phyloP scores from a whole-genome alignment of 1,139 yeast genomes.

The Saccharomyces hybrid region DNA sequence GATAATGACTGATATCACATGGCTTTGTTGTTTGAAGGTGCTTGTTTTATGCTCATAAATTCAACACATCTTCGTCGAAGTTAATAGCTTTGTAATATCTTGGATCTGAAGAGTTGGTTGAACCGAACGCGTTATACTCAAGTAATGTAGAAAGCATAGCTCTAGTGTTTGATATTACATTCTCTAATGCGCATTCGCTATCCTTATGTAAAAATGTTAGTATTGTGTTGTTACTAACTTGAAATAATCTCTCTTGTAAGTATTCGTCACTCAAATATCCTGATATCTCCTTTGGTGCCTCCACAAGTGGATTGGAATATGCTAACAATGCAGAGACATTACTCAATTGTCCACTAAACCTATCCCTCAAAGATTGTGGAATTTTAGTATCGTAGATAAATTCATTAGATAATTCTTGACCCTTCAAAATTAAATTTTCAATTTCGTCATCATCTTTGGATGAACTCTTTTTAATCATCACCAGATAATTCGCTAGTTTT shows the following conservation, averaged over 20 bases:
- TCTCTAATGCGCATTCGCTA: constrained; percentile 25
- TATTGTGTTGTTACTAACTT: constrained; percentile 22
- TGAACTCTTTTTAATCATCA: constrained; percentile 33
- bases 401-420: constrained; percentile 39
- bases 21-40: background rate
- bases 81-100: constrained; percentile 27
- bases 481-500: constrained; percentile 41
- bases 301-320: constrained; percentile 39
- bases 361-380: constrained; percentile 14
- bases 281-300: constrained; percentile 26
- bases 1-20: background rate
- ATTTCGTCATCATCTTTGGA: constrained; percentile 28
- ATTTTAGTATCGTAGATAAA: constrained; percentile 31
- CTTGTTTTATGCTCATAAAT: constrained; percentile 9
- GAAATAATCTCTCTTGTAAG: constrained; percentile 28
- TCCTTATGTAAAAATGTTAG: constrained; percentile 22
- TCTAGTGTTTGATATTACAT: constrained; percentile 26
- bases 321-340: constrained; percentile 46
- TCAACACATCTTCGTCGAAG: constrained; percentile 29
- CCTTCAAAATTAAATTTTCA: constrained; percentile 38
- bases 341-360: constrained; percentile 32
- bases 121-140: constrained; percentile 16
- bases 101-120: constrained; percentile 9
- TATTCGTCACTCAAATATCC: constrained; percentile 22
- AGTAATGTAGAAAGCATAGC: constrained; percentile 24